These are phyloP conservation scores for Annona cherimola DNA, from an alignment of 164 flowering plant species.

Conservation along the genomic window DNA sequence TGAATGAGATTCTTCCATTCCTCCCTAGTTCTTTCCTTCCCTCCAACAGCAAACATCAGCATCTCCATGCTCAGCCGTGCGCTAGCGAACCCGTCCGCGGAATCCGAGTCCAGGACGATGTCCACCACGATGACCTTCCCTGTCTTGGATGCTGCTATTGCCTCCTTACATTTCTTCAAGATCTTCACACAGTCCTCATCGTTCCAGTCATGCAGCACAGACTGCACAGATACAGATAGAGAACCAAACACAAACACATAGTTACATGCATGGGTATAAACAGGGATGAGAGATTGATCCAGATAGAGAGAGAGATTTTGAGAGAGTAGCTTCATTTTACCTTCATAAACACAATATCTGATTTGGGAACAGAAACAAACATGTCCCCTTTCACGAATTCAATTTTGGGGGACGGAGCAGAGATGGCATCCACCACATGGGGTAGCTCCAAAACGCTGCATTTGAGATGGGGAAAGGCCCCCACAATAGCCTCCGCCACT, in stretches of 20 bases:
- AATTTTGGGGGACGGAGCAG: neutral
- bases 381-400: neutral
- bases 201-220: constrained; percentile 5
- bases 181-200: constrained; percentile 5
- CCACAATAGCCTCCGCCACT: constrained; percentile 20
- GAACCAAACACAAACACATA: neutral
- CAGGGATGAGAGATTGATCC: neutral
- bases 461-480: constrained; percentile 19
- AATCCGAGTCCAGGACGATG: neutral
- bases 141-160: constrained; percentile 2
- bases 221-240: neutral
- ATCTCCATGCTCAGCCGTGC: constrained; percentile 47
- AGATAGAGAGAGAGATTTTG: neutral
- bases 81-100: neutral
- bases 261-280: neutral
- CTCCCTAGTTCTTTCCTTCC: constrained; percentile 5
- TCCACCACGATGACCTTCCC: constrained; percentile 6
- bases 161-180: constrained; percentile 4
- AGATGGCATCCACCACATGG: neutral
- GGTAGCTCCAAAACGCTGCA: neutral
- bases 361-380: neutral
- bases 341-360: neutral
- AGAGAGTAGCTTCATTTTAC: neutral
- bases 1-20: constrained; percentile 1
- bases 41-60: constrained; percentile 13